A percentile compares a stretch with the other conserved stretches of the same genome.
Evolutionary conservation across 345 rosid genomes (phyloP).

Genomic region (Brassica cretica): DNA sequence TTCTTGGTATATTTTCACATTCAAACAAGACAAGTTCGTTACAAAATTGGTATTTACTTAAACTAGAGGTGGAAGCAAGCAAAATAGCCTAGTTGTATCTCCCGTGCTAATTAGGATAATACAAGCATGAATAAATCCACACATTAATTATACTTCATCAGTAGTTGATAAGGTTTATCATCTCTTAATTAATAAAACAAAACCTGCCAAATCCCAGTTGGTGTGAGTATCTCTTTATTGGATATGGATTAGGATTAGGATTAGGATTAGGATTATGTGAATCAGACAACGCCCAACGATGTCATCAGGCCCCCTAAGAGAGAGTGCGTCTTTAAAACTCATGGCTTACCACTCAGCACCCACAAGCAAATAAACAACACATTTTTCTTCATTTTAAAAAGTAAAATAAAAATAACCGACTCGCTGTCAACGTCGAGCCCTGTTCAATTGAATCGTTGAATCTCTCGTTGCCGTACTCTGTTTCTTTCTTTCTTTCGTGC

Average conservation of each 20-base stretch:
- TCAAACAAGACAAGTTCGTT: not conserved
- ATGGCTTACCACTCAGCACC: slow-evolving; percentile 28
- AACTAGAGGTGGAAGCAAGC: not conserved
- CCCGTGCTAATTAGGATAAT: too few species aligned
- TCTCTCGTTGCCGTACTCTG: not conserved
- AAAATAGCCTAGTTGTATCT: not conserved
- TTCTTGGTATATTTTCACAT: not conserved
- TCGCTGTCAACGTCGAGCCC: not conserved
- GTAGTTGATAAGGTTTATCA: not conserved
- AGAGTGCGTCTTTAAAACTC: slow-evolving; percentile 8
- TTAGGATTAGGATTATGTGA: not conserved
- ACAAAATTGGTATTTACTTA: not conserved
- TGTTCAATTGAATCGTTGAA: slow-evolving; percentile 31
- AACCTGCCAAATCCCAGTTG: not conserved
- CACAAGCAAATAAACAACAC: slow-evolving; percentile 18
- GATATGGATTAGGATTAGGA: too few species aligned
- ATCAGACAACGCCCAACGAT: slow-evolving; percentile 17
- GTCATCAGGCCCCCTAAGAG: not conserved
- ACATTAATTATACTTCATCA: not conserved
- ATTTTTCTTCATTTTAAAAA: not conserved
- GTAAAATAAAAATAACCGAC: not conserved
- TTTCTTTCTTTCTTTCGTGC: not conserved
- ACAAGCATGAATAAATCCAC: not conserved
- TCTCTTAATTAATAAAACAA: not conserved
- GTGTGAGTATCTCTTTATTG: too few species aligned